Conservation (phyloP, 306 rosid genomes). For the Psophocarpus tetragonolobus region DNA sequence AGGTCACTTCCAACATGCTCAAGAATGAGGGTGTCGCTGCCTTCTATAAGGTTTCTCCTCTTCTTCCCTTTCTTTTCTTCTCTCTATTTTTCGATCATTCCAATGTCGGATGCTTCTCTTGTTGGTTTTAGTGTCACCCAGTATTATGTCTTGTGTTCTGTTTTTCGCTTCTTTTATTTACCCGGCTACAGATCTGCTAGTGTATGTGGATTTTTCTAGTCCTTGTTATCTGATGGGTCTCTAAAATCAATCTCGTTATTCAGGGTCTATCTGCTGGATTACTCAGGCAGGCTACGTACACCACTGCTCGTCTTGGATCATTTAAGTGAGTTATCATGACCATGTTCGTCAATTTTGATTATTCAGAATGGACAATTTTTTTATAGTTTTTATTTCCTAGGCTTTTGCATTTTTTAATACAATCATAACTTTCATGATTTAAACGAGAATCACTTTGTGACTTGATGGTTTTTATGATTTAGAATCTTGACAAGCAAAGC, state of each 20-base stretch:
- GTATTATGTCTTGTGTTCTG: slow-evolving; percentile 7
- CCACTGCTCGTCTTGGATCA: slow-evolving; percentile 97
- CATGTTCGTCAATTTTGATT: not conserved
- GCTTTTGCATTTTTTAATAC: slow-evolving; percentile 4
- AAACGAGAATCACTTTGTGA: not conserved
- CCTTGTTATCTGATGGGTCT: too few species aligned
- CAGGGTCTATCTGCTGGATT: slow-evolving; percentile 98
- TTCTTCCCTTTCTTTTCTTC: not conserved
- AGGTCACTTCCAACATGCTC: slow-evolving; percentile 72
- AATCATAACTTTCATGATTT: not conserved
- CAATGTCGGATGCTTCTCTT: slow-evolving; percentile 8
- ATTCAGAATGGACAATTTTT: not conserved
- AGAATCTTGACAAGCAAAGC: slow-evolving; percentile 91
- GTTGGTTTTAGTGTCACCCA: not conserved
- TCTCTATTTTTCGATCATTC: not conserved
- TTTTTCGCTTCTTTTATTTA: not conserved
- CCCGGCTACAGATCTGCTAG: slow-evolving; percentile 30
- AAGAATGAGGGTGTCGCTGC: slow-evolving; percentile 88
- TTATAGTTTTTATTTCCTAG: not conserved
- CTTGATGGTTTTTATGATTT: not conserved
- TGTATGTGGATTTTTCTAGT: slow-evolving; percentile 16
- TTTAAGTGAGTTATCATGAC: slow-evolving; percentile 63
- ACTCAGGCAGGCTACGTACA: slow-evolving; percentile 96
- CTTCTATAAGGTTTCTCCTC: slow-evolving; percentile 72
- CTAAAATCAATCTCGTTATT: slow-evolving; percentile 36